phyloP scores from a whole-genome alignment of 2,329 filamentous ascomycete genomes.

The Monosporascus sp. region DNA sequence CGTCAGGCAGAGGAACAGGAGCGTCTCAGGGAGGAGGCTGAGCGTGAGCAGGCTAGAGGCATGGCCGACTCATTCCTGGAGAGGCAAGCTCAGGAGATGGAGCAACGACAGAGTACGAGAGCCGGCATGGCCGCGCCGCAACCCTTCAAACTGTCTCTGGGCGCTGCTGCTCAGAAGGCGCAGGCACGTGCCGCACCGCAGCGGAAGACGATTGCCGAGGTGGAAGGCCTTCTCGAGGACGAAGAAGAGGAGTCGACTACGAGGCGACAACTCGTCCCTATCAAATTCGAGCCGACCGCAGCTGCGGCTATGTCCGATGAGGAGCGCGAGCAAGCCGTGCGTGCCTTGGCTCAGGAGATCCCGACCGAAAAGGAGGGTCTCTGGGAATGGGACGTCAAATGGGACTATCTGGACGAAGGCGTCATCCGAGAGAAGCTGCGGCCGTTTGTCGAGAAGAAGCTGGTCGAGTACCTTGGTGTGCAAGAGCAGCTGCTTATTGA shows the following conservation, averaged over 20 bases:
- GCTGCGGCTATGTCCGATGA: conserved; percentile 74
- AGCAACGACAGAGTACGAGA: conserved; percentile 35
- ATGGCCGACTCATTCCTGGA: conserved; percentile 90
- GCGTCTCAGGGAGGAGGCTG: conserved; percentile 59
- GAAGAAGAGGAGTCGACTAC: conserved; percentile 74
- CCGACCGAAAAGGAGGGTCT: conserved; percentile 79
- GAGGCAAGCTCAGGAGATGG: conserved; percentile 73
- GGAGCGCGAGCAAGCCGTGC: conserved; percentile 76
- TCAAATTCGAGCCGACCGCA: conserved; percentile 69
- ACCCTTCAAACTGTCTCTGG: conserved; percentile 88
- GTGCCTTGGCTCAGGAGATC: conserved; percentile 82
- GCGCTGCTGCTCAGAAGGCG: conserved; percentile 74
- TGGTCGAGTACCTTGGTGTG: conserved; percentile 92
- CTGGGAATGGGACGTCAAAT: conserved; percentile 90
- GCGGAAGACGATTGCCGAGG: conserved; percentile 82
- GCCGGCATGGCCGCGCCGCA: conserved; percentile 52
- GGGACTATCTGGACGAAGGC: conserved; percentile 81
- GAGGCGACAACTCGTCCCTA: conserved; percentile 73
- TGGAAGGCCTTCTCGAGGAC: conserved; percentile 90
- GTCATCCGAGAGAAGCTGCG: conserved; percentile 80
- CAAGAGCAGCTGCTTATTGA: conserved; percentile 95
- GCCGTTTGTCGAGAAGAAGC: conserved; percentile 97
- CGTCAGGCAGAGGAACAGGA: conserved; percentile 74
- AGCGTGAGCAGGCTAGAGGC: conserved; percentile 72
- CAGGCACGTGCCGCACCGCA: conserved; percentile 51